These are phyloP conservation scores for Globomyces pollinis-pini DNA, from an alignment of 192 early-diverging fungal genomes.

Conservation along the genomic window DNA sequence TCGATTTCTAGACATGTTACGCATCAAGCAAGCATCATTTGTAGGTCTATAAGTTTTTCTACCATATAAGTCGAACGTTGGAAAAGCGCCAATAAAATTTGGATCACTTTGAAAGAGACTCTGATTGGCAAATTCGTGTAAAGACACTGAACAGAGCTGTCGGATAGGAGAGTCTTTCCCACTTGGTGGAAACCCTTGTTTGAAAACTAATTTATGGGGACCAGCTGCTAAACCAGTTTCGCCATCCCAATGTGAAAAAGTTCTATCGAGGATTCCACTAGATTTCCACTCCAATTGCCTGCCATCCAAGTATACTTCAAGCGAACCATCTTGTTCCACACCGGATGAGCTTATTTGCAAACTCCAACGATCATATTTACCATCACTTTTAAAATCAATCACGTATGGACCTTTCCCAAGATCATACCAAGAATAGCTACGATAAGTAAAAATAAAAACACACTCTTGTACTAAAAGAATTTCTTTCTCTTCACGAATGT, in stretches of 20 bases:
- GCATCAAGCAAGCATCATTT: constrained; percentile 54
- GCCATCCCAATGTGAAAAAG: constrained; percentile 36
- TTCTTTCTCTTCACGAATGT: constrained; percentile 28
- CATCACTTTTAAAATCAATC: constrained; percentile 42
- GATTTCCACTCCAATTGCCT: constrained; percentile 38
- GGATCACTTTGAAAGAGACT: constrained; percentile 24
- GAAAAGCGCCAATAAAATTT: constrained; percentile 41
- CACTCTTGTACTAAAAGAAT: constrained; percentile 36
- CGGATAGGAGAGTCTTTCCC: constrained; percentile 36
- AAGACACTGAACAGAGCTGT: constrained; percentile 47
- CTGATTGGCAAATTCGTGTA: constrained; percentile 47
- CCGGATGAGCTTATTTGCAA: constrained; percentile 51
- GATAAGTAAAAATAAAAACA: neutral
- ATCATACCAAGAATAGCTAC: constrained; percentile 50
- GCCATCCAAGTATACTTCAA: constrained; percentile 45
- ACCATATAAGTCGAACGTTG: constrained; percentile 32
- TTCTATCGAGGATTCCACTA: constrained; percentile 41
- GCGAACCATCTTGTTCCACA: constrained; percentile 32
- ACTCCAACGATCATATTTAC: constrained; percentile 40
- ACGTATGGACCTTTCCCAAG: constrained; percentile 46
- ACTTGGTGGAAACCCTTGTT: constrained; percentile 27
- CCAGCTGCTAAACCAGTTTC: constrained; percentile 34
- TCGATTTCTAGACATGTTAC: constrained; percentile 42
- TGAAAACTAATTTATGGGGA: constrained; percentile 35
- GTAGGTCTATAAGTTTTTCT: constrained; percentile 45